phyloP scores from a whole-genome alignment of 345 rosid genomes.

The Euphorbia peplus region DNA sequence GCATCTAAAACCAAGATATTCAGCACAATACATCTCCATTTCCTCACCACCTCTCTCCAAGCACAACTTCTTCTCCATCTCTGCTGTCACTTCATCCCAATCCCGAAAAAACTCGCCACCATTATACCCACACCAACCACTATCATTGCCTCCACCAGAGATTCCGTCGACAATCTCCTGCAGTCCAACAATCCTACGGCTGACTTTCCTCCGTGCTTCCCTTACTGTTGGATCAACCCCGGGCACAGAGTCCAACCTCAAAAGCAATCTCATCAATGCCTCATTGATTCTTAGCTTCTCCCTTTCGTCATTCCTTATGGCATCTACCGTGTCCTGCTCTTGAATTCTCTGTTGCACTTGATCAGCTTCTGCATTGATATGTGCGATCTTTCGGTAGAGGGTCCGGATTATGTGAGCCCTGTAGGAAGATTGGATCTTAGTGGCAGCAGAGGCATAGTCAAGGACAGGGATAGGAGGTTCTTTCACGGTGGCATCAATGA shows the following conservation, averaged over 20 bases:
- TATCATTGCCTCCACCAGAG: slow-evolving; percentile 36
- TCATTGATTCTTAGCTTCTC: slow-evolving; percentile 81
- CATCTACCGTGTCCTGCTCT: slow-evolving; percentile 79
- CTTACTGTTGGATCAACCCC: slow-evolving; percentile 68
- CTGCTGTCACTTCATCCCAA: slow-evolving; percentile 57
- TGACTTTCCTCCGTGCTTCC: slow-evolving; percentile 81
- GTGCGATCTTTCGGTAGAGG: slow-evolving; percentile 50
- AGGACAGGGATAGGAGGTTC: slow-evolving; percentile 16
- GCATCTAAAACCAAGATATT: slow-evolving; percentile 82
- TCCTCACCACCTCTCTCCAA: slow-evolving; percentile 78
- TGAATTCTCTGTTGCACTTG: slow-evolving; percentile 64
- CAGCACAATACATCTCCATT: slow-evolving; percentile 79
- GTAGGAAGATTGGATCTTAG: slow-evolving; percentile 70
- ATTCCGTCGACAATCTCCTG: slow-evolving; percentile 81
- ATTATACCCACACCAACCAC: slow-evolving; percentile 11
- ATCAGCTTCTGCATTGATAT: slow-evolving; percentile 56
- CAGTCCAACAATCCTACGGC: slow-evolving; percentile 74
- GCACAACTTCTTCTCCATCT: slow-evolving; percentile 60
- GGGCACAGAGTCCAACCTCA: slow-evolving; percentile 76
- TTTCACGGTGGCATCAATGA: slow-evolving; percentile 22
- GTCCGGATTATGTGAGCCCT: slow-evolving; percentile 51
- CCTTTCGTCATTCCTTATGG: slow-evolving; percentile 49
- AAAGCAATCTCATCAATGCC: slow-evolving; percentile 67
- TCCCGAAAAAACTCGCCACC: slow-evolving; percentile 21
- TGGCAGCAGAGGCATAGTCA: slow-evolving; percentile 42